These are phyloP conservation scores for Coleophoma cylindrospora DNA, from an alignment of 2,329 filamentous ascomycete species.

Conservation along the genomic window DNA sequence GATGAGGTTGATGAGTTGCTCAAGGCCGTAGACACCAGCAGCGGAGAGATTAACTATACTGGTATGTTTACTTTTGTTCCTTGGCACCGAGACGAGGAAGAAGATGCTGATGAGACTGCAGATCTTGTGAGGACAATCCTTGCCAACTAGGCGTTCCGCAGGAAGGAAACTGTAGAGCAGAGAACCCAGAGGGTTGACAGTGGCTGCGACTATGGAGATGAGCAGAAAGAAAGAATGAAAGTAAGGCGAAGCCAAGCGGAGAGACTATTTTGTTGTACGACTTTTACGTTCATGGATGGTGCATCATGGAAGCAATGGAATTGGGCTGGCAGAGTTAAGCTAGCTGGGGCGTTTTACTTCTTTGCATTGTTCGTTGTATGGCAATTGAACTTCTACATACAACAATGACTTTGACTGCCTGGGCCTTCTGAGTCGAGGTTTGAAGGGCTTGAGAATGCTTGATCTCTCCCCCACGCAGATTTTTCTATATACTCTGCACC, in stretches of 20 bases:
- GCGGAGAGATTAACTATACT: constrained; percentile 95
- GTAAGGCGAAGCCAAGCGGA: neutral
- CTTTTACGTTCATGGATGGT: constrained; percentile 8
- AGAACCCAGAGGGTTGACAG: no score
- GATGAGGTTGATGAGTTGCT: constrained; percentile 98
- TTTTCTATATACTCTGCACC: no score
- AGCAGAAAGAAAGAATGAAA: neutral
- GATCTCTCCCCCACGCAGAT: no score
- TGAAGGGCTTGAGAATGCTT: no score
- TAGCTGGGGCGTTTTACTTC: constrained; percentile 4
- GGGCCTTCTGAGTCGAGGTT: no score
- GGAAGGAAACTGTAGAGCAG: neutral
- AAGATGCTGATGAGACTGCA: constrained; percentile 27
- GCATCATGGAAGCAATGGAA: constrained; percentile 6
- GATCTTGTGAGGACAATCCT: constrained; percentile 84
- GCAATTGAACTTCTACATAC: no score
- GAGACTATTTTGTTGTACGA: constrained; percentile 13
- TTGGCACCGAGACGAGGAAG: neutral
- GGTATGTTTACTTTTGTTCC: constrained; percentile 48
- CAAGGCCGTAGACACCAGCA: constrained; percentile 95
- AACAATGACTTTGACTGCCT: no score
- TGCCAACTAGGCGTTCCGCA: constrained; percentile 59
- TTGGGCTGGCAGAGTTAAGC: constrained; percentile 8
- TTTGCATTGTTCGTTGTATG: neutral
- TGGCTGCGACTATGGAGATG: constrained; percentile 2